Base-by-base conservation (phyloP, 2,329 filamentous ascomycete genomes). In the Aspergillus uvarum region DNA sequence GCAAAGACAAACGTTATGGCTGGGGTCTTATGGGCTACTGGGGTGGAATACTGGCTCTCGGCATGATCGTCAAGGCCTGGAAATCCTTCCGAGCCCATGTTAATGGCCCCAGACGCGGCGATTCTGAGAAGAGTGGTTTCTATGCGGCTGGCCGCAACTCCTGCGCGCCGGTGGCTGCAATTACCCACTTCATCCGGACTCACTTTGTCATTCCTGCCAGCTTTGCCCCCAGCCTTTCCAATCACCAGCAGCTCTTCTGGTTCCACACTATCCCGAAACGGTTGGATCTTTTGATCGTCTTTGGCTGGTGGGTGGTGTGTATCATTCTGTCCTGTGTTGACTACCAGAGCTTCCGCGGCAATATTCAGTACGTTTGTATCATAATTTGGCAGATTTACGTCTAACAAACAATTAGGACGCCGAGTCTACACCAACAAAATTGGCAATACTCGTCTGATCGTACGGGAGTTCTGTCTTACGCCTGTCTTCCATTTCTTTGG, bases 401-500 rank as follows among this genome's bases (percentile, higher is more conserved):
- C 29, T 35, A n/a, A 50, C 11, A 12, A 48, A 8, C n/a, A 14
- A 14, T 4, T 24, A 58, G 55, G 22, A 52, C 52, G 21, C 51
- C 56, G 44, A 59, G 51, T 22, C n/a, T 56, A 32, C 42, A 31
- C 24, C 32, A 57, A 47, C 59, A 63, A 22, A 62, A 59, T 21
- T 76, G 75, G 67, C 82, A 85, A 2, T 87, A 85, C 56, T 74
- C 85, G 0, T 82, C 84, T 0, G 85, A 88, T 60, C 81, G 87
- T 7, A 86, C 85, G 0, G 86, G 86, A 0, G 81, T 86, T 35
- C 79, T 89, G n/a, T 82, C 84, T 0, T 82, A 85, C 60, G 82
- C 83, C 5, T 87, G 86, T 62, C 80, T 89, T 11, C 84, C 85
- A 0, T 67, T 87, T 10, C 77, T 89, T 0, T 89, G 86, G 85